Conservation (phyloP, 352 stramenopile species). For the Aphanomyces astaci region DNA sequence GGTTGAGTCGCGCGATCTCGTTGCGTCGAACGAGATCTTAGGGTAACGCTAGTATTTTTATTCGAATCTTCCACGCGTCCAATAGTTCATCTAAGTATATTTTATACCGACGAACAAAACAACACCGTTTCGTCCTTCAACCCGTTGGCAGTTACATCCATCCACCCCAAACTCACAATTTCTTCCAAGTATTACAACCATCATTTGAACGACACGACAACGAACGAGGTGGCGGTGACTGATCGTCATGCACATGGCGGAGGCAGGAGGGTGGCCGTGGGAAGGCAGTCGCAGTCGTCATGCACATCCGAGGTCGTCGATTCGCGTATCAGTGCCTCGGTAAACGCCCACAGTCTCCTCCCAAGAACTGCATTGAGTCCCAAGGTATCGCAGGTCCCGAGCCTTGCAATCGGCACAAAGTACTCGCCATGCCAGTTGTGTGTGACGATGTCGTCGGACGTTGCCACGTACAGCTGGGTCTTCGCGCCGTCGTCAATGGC, state of each 20-base stretch:
- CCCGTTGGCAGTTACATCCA: neutral
- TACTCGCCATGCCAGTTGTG: conserved; percentile 3
- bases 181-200: no score
- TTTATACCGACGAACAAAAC: neutral
- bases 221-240: no score
- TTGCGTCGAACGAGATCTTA: neutral
- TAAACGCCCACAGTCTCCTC: conserved; percentile 13
- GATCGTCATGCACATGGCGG: no score
- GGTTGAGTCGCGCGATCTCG: neutral
- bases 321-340: conserved; percentile 13
- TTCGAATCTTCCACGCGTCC: neutral
- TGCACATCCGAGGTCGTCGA: neutral
- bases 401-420: conserved; percentile 18
- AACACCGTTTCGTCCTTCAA: neutral
- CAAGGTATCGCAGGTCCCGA: neutral
- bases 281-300: no score
- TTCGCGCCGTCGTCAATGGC: conserved; percentile 8
- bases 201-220: no score
- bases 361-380: neutral
- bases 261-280: no score
- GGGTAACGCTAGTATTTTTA: no score
- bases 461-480: conserved; percentile 17
- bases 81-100: neutral
- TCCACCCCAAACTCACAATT: no score
- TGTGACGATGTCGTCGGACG: conserved; percentile 13